Conservation (phyloP, 305 asterid genomes). For the Stenogyne calaminthoides region DNA sequence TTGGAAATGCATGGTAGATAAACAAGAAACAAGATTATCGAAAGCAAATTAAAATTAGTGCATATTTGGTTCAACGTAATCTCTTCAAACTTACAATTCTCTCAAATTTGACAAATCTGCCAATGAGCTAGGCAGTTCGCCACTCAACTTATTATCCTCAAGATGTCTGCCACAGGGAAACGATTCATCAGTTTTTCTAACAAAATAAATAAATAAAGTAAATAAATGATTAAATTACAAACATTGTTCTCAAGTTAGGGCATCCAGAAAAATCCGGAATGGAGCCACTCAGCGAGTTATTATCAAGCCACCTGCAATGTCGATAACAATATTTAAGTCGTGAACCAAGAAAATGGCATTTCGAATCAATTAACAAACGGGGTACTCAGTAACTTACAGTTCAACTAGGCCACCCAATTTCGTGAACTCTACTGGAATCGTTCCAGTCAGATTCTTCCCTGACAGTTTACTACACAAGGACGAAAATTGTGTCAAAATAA, state of each 20-base stretch:
- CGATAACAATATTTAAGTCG: slow-evolving; percentile 11
- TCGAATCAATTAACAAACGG: not conserved
- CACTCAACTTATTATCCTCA: slow-evolving; percentile 76
- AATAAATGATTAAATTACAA: slow-evolving; percentile 23
- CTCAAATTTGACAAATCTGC: slow-evolving; percentile 62
- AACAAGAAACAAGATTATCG: slow-evolving; percentile 15
- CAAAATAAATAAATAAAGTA: slow-evolving; percentile 21
- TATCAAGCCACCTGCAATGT: slow-evolving; percentile 87
- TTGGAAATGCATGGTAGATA: not conserved
- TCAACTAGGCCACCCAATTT: slow-evolving; percentile 31
- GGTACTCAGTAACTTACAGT: slow-evolving; percentile 26
- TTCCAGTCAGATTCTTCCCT: slow-evolving; percentile 69
- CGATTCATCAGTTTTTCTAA: slow-evolving; percentile 24
- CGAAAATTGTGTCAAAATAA: not conserved
- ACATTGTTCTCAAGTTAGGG: slow-evolving; percentile 80
- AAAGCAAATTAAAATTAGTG: not conserved
- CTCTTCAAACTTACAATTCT: slow-evolving; percentile 76
- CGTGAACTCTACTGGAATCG: slow-evolving; percentile 60
- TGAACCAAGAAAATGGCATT: not conserved
- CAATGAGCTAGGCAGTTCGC: slow-evolving; percentile 75
- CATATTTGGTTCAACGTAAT: not conserved
- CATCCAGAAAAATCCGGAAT: slow-evolving; percentile 97
- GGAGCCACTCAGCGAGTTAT: slow-evolving; percentile 74
- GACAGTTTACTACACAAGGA: slow-evolving; percentile 73
- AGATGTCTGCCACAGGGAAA: slow-evolving; percentile 68